phyloP scores from a whole-genome alignment of 108 stramenopile species.

The Nannochloropsis granulata region DNA sequence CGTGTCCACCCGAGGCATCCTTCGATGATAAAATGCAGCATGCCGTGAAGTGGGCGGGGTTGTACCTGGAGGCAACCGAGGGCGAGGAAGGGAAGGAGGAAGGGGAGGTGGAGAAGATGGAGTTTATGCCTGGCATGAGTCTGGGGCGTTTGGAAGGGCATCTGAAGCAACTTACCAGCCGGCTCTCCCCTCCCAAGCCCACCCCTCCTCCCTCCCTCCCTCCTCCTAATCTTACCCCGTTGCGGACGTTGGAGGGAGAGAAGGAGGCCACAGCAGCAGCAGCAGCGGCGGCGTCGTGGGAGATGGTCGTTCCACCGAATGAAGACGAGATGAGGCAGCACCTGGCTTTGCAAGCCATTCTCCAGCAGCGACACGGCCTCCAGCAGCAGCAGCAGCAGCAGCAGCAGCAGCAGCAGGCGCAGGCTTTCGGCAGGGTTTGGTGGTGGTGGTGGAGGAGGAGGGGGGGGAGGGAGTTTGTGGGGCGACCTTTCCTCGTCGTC shows the following conservation, averaged over 20 bases:
- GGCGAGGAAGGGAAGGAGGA: neutral
- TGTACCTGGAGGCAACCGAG: neutral
- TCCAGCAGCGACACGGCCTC: neutral
- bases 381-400: too few relatives aligned
- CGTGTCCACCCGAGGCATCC: neutral
- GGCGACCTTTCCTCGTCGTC: neutral
- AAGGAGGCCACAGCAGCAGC: neutral
- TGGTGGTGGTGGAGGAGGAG: neutral
- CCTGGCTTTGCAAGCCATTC: neutral
- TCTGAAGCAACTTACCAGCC: neutral
- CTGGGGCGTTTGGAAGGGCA: neutral
- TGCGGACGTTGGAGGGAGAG: too few relatives aligned
- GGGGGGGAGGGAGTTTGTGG: neutral
- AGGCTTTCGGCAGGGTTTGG: neutral
- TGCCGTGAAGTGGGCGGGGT: neutral
- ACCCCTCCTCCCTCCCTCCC: neutral
- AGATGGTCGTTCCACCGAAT: neutral
- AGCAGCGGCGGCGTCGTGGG: neutral
- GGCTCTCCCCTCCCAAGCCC: neutral
- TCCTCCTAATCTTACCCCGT: neutral
- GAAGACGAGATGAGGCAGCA: neutral
- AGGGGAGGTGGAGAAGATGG: neutral
- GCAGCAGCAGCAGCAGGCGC: neutral
- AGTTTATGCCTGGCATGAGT: neutral
- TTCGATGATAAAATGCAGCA: neutral